These are phyloP conservation scores for Rhizoclosmatium globosum DNA, from an alignment of 192 early-diverging fungal genomes.

Conservation along the genomic window DNA sequence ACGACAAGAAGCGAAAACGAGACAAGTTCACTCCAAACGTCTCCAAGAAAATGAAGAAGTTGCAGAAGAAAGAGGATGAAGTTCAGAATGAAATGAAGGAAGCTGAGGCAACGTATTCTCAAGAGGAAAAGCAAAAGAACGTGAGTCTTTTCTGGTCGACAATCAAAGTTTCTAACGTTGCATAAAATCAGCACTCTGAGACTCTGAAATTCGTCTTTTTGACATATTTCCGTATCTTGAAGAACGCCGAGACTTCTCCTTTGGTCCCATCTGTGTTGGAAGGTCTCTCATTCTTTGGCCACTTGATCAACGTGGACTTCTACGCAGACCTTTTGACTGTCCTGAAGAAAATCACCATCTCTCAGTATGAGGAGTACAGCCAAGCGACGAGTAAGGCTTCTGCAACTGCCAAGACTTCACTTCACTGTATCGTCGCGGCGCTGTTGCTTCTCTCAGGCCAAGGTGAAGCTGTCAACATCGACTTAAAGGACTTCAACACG, in stretches of 20 bases:
- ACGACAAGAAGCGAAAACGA: slow-evolving; percentile 46
- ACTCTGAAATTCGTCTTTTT: slow-evolving; percentile 94
- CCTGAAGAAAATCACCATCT: slow-evolving; percentile 82
- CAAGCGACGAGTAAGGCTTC: slow-evolving; percentile 43
- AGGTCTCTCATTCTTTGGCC: slow-evolving; percentile 82
- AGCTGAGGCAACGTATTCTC: slow-evolving; percentile 86
- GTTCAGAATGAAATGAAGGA: slow-evolving; percentile 86
- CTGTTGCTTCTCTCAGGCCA: slow-evolving; percentile 90
- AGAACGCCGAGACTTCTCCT: slow-evolving; percentile 78
- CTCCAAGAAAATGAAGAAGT: slow-evolving; percentile 68
- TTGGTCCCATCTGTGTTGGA: slow-evolving; percentile 80
- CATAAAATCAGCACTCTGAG: slow-evolving; percentile 74
- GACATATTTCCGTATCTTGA: slow-evolving; percentile 94
- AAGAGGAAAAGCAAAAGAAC: slow-evolving; percentile 79
- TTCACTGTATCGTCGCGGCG: slow-evolving; percentile 91
- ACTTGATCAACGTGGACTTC: slow-evolving; percentile 96
- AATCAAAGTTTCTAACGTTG: too few species aligned
- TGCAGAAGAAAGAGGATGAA: slow-evolving; percentile 73
- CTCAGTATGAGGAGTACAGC: slow-evolving; percentile 63
- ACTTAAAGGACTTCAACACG: slow-evolving; percentile 90
- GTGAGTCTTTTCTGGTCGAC: slow-evolving; percentile 44
- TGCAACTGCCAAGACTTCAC: slow-evolving; percentile 69
- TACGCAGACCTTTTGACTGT: slow-evolving; percentile 88
- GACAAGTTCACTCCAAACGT: slow-evolving; percentile 62
- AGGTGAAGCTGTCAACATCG: slow-evolving; percentile 90